Conservation (phyloP, 192 early-diverging fungal species). For the Coemansia sp. region DNA sequence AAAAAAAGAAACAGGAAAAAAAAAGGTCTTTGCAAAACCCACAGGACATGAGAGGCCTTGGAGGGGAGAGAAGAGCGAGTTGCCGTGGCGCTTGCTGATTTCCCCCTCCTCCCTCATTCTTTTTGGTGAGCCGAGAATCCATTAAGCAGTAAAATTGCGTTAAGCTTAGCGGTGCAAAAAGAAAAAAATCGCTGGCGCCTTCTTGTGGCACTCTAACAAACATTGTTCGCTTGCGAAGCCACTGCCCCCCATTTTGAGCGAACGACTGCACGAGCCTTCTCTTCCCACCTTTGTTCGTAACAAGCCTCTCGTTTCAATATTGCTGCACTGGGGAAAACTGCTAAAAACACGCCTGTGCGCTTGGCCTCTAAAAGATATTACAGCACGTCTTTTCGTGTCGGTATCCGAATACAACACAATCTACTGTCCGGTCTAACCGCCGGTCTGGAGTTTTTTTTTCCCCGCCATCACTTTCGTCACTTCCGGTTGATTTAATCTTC, state of each 20-base stretch:
- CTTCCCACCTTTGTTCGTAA: not conserved
- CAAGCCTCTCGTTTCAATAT: not conserved
- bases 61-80: not conserved
- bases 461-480: not conserved
- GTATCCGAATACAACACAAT: not conserved
- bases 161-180: not conserved
- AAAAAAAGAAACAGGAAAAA: not conserved
- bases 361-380: not conserved
- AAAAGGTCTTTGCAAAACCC: not conserved
- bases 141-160: not conserved
- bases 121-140: not conserved
- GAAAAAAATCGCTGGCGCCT: not conserved
- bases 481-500: not conserved
- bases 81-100: constrained; percentile 1
- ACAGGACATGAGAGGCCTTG: not conserved
- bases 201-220: not conserved
- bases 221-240: not conserved
- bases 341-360: not conserved
- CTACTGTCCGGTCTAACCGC: no score
- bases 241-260: constrained; percentile 6
- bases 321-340: no score
- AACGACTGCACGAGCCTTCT: not conserved
- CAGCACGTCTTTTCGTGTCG: not conserved
- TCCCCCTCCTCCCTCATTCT: not conserved
- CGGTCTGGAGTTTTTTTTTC: no score